Evolutionary conservation across 73 alveolate species (phyloP), one percentile per base, ranked within the genome.

Genomic region (Paramecium sexaurelia): DNA sequence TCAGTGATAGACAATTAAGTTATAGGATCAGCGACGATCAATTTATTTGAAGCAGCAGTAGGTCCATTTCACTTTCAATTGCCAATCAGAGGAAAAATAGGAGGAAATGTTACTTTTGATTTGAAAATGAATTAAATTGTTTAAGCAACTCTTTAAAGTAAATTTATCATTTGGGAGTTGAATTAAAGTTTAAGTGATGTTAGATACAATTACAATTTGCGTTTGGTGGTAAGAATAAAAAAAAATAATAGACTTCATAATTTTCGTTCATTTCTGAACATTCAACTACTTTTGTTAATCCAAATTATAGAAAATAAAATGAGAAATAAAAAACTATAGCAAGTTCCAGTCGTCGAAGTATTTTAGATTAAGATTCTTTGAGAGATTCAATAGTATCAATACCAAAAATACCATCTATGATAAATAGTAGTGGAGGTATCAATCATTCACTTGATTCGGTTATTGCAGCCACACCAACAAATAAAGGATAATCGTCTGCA

Each of bases 11-110:
- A 29, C 17, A 29, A 5, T 37, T 24, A 41, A 41, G 90, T 40
- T 20, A 39, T 78, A 7, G 90, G 90, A 41, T 19, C 9, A 26
- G 68, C 90, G 24, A 29, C 40, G 24, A 78, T 78, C 27, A 78
- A 78, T 43, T 24, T 78, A 33, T 78, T 78, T 45, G 90, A 78
- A 43, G 90, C 90, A 0, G 90, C 90, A 43, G 90, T 78, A n/a
- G 90, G 90, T 9, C 90, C 90, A 20, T 78, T 22, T 43, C 90
- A 78, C 15, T 78, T 78, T 26, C 61, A 78, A 20, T 41, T 78
- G 19, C 90, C 90, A 11, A 33, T 78, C 27, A 45, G 43, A 41
- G 90, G 40, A 1, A 20, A 19, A 24, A 37, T 10, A 19, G 41
- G 6, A 1, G 90, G 90, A 5, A 39, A 61, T 40, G 73, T 78